A percentile compares a stretch with the other conserved stretches of the same genome.
These are phyloP conservation scores for Xylariaceae sp. DNA, from an alignment of 2,329 filamentous ascomycete genomes.

Conservation along the genomic window DNA sequence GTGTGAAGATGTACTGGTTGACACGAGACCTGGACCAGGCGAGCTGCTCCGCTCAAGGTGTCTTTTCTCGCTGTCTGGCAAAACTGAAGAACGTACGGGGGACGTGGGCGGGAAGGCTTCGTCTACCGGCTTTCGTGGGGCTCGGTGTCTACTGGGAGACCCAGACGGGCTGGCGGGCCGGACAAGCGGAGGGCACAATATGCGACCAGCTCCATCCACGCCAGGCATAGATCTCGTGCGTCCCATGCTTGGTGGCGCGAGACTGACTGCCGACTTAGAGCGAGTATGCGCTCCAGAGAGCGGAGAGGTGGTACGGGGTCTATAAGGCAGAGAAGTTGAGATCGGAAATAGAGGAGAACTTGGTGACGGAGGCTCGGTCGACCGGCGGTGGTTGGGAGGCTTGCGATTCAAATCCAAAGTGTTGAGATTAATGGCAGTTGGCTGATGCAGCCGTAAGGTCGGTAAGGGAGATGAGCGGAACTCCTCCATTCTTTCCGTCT, in stretches of 20 bases:
- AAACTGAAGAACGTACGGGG: conserved; percentile 50
- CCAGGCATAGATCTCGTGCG: conserved; percentile 63
- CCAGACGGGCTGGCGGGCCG: conserved; percentile 51
- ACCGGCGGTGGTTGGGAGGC: conserved; percentile 50
- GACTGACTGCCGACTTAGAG: conserved; percentile 53
- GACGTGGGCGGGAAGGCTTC: conserved; percentile 56
- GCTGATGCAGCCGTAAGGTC: conserved; percentile 44
- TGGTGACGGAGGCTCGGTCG: conserved; percentile 55
- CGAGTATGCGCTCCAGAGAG: conserved; percentile 53
- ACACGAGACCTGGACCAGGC: conserved; percentile 35
- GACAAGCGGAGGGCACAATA: conserved; percentile 49
- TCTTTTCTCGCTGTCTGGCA: conserved; percentile 44
- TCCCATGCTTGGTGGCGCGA: conserved; percentile 53
- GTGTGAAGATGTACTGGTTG: conserved; percentile 26
- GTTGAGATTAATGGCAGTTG: conserved; percentile 29
- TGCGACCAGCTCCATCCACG: conserved; percentile 54
- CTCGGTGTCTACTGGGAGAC: conserved; percentile 48
- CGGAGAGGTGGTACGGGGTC: conserved; percentile 59
- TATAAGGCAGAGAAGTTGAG: conserved; percentile 47
- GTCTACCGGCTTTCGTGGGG: conserved; percentile 53
- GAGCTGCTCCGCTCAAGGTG: conserved; percentile 47
- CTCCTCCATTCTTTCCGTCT: conserved; percentile 65
- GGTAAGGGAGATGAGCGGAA: conserved; percentile 57
- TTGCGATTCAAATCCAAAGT: conserved; percentile 45
- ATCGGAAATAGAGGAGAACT: conserved; percentile 46